A percentile compares a stretch with the other conserved stretches of the same genome.
Evolutionary conservation across 2,329 filamentous ascomycete species (phyloP).

Genomic region (Claviceps digitariae): DNA sequence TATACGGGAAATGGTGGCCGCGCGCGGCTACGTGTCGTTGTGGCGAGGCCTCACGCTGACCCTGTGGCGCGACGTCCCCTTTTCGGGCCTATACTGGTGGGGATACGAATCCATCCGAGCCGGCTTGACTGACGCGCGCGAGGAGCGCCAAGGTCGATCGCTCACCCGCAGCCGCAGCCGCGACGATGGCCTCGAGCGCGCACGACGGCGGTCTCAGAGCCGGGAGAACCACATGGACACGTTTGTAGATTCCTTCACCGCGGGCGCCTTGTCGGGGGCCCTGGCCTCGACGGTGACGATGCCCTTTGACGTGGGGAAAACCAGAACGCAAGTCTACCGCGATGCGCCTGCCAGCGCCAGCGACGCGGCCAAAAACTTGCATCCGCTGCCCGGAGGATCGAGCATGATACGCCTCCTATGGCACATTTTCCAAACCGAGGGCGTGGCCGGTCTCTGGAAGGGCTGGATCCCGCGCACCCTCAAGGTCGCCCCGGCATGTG

Average conservation of each 20-base stretch:
- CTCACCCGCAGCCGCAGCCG: slow-evolving; percentile 19
- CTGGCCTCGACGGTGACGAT: slow-evolving; percentile 81
- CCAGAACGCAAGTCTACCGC: slow-evolving; percentile 71
- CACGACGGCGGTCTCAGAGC: slow-evolving; percentile 43
- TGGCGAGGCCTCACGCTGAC: slow-evolving; percentile 88
- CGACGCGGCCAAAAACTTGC: slow-evolving; percentile 18
- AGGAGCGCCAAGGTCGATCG: slow-evolving; percentile 30
- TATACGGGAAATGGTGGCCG: slow-evolving; percentile 64
- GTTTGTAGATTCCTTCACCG: slow-evolving; percentile 78
- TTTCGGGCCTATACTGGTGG: slow-evolving; percentile 96
- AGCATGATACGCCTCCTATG: slow-evolving; percentile 73
- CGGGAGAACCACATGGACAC: slow-evolving; percentile 61
- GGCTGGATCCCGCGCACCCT: slow-evolving; percentile 86
- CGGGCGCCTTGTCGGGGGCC: slow-evolving; percentile 71
- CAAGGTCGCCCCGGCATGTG: slow-evolving; percentile 91
- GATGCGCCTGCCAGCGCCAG: slow-evolving; percentile 28
- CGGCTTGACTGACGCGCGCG: slow-evolving; percentile 54
- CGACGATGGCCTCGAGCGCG: slow-evolving; percentile 25
- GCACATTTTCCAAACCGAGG: slow-evolving; percentile 84
- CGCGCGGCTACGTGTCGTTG: slow-evolving; percentile 64
- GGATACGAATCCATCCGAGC: slow-evolving; percentile 80
- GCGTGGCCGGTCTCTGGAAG: slow-evolving; percentile 66
- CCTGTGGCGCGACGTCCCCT: slow-evolving; percentile 92
- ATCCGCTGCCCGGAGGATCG: slow-evolving; percentile 52
- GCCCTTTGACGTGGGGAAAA: slow-evolving; percentile 96